Evolutionary conservation across 192 early-diverging fungal genomes (phyloP), one percentile per base, ranked within the genome.

Genomic region (Rhizophlyctis rosea): DNA sequence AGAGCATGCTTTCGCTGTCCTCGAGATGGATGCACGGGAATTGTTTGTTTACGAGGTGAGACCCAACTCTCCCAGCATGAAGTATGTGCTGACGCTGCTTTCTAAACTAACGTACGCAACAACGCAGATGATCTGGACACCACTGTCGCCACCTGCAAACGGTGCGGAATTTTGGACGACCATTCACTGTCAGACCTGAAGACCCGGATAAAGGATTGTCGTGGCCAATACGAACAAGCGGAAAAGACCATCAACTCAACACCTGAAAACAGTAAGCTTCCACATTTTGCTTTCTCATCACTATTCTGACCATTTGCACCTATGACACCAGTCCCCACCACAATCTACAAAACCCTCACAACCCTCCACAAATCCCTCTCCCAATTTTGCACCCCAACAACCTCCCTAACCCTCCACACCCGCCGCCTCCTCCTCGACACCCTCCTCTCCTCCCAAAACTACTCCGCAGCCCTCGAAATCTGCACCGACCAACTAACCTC

Each of bases 381-480:
- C 14, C 16, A n/a, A n/a, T 24, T 57, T 57, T n/a, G 18, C 30
- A 9, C 9, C 33, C 56, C 56, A 0, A n/a, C 28, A n/a, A 57
- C 25, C 33, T 25, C 32, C 18, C 27, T 31, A 14, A 11, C 50
- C 21, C 25, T 61, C 25, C 59, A 44, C 59, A 61, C 59, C 24
- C 23, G 23, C 3, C 35, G 44, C 47, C 59, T 52, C n/a, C 21
- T 61, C 25, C 59, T 53, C 23, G 59, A 48, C 34, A n/a, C 28
- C 24, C 24, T 27, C 16, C 48, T 61, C 18, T 21, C 35, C 1
- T 14, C 16, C 23, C 3, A 9, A 4, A 18, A 4, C 13, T 61
- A 25, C 21, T 25, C n/a, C n/a, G 23, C 16, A 31, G 59, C 59
- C 13, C 47, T 48, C 31, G 25, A 14, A 13, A 27, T 31, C n/a